Evolutionary conservation across 1,139 yeast genomes (phyloP).

Genomic region (Nakaseomyces delphensis): DNA sequence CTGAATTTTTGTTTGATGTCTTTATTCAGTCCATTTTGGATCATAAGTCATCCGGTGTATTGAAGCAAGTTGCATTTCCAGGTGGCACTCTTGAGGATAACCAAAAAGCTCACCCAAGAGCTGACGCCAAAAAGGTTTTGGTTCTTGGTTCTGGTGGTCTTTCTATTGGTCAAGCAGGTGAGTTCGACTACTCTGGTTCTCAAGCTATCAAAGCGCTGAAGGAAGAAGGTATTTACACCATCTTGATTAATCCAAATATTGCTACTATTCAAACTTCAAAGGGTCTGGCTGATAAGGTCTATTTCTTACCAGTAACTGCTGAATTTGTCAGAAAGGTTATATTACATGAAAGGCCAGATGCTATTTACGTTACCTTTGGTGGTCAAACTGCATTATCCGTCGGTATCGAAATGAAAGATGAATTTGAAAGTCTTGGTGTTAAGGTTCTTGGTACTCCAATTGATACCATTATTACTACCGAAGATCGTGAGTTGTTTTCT

Average conservation of each 20-base stretch:
- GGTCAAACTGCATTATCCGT: conserved; percentile 97
- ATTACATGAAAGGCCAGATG: conserved; percentile 91
- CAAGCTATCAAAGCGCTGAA: conserved; percentile 91
- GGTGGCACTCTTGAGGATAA: conserved; percentile 76
- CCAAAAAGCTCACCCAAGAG: conserved; percentile 63
- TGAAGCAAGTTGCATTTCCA: conserved; percentile 79
- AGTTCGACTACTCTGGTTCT: conserved; percentile 96
- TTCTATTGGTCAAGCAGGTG: conserved; percentile 99
- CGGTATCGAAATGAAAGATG: conserved; percentile 92
- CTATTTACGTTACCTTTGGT: conserved; percentile 94
- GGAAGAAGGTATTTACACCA: conserved; percentile 94
- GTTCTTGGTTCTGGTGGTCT: conserved; percentile 98
- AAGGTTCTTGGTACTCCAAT: conserved; percentile 94
- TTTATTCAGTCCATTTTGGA: conserved; percentile 78
- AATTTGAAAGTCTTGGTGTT: conserved; percentile 84
- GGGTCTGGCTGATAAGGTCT: conserved; percentile 96
- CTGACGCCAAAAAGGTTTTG: conserved; percentile 83
- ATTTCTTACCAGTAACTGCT: conserved; percentile 91
- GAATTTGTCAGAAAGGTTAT: conserved; percentile 95
- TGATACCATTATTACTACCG: conserved; percentile 92
- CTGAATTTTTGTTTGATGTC: conserved; percentile 93
- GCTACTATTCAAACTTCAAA: conserved; percentile 98
- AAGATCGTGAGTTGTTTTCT: conserved; percentile 93
- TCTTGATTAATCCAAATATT: conserved; percentile 91
- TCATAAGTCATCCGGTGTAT: conserved; percentile 44